Base-by-base conservation (phyloP, 371 early-diverging fungal genomes). In the Rhizopus stolonifer region DNA sequence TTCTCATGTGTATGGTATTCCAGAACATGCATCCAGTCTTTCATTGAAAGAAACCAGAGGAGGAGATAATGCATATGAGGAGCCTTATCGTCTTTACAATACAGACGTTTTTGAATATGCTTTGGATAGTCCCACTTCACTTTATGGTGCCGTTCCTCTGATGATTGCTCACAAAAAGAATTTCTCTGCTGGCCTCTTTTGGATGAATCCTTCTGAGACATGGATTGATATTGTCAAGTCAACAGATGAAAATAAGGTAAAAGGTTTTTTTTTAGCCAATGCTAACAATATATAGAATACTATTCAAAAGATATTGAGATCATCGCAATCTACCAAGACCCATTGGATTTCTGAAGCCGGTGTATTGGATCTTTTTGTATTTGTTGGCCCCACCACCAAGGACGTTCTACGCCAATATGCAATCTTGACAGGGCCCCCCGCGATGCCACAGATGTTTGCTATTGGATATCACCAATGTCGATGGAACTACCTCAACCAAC, bases 51-150 rank as follows among this genome's bases (percentile, higher is more conserved):
- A 89, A 17, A 97, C 97, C 5, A 77, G 83, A 21, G 96, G 96
- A 11, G 74, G 73, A 17, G 84, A 79, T 18, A 83, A 83, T 19
- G 78, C 82, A 1, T 96, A 96, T 67, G 70, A 70, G 5, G 95
- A 97, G 24, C 98, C 97, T 11, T 97, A 95, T 69, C 84, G 99
- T n/a, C 79, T 98, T 19, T 99, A 95, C 75, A 99, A 99, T 65
- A 80, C 96, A 40, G 99, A 99, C 64, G 98, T 98, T 14, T 98
- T 98, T 69, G 98, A 99, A 68, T 94, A 94, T 75, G 89, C 89
- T 25, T 51, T 89, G 26, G 94, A 99, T 74, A 91, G 80, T 61
- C 94, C 96, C 8, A 95, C 94, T 84, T 90, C 96, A 6, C 82
- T 99, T 11, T 99, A 99, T 61, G 99, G 99, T 24, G 85, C 94